A percentile compares a stretch with the other conserved stretches of the same genome.
Evolutionary conservation across 2,329 filamentous ascomycete species (phyloP).

Genomic region (Anisogramma anomala): DNA sequence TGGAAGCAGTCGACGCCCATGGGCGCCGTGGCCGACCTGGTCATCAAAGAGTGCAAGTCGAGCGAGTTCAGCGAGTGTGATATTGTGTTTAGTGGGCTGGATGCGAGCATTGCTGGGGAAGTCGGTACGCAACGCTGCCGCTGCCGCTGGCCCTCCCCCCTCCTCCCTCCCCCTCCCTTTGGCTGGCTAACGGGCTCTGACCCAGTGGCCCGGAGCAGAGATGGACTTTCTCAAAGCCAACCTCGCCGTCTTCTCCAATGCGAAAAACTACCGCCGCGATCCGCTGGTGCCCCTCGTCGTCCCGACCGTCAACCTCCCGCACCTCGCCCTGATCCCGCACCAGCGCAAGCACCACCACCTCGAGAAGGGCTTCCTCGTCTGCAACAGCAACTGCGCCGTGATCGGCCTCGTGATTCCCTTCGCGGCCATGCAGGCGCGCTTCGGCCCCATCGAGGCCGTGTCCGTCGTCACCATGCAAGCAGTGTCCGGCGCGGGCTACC

Average conservation of each 20-base stretch:
- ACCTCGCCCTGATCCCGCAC: conserved; percentile 80
- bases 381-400: conserved; percentile 97
- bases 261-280: conserved; percentile 91
- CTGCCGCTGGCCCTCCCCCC: background rate
- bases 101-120: conserved; percentile 84
- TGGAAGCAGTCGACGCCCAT: conserved; percentile 92
- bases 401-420: conserved; percentile 94
- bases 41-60: conserved; percentile 76
- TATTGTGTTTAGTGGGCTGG: conserved; percentile 82
- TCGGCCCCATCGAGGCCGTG: conserved; percentile 67
- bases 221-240: conserved; percentile 83
- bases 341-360: conserved; percentile 64
- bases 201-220: conserved; percentile 40
- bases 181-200: too few species aligned
- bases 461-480: conserved; percentile 90
- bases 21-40: conserved; percentile 64
- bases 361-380: conserved; percentile 82
- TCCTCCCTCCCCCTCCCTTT: background rate
- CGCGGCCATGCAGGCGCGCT: conserved; percentile 74
- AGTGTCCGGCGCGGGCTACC: conserved; percentile 84
- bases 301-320: conserved; percentile 82
- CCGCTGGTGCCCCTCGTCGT: conserved; percentile 87
- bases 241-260: conserved; percentile 90
- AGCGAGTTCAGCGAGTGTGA: conserved; percentile 82
- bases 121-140: conserved; percentile 51